Base-by-base conservation (phyloP, 345 rosid genomes). In the Gossypium raimondii region DNA sequence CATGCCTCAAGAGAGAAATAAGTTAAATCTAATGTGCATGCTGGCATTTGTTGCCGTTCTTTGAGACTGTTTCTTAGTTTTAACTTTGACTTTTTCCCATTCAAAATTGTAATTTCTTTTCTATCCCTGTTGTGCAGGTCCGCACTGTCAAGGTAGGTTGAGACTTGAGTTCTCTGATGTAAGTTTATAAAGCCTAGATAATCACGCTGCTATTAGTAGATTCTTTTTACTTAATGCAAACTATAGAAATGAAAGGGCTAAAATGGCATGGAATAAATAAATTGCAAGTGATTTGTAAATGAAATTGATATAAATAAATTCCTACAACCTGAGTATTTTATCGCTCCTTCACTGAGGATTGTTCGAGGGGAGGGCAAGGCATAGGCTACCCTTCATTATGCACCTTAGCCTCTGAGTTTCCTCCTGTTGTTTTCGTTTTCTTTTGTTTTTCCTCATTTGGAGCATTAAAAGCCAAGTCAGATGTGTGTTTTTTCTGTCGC, bases 71-170 rank as follows among this genome's bases (percentile, higher is more conserved):
- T 16, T 16, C 27, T n/a, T 9, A 18, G 20, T 20, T 53, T 53
- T 17, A 53, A 29, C 59, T 22, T 58, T 24, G 77, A 41, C 18
- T 24, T 34, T 48, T 43, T 45, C 18, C 27, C 3, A 5, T 22
- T 64, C 22, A 51, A 52, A 57, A 17, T 67, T 43, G 52, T 75
- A 67, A 20, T 18, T 3, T 53, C 38, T 44, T 2, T 47, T 75
- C 41, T 34, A 7, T 56, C 38, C 78, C 65, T 74, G 13, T 69
- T 82, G 12, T 83, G 94, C 89, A 93, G 99, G 98, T 93, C 79
- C 96, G 99, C 18, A 81, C 84, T 85, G 93, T 93, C 70, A 91
- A 95, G 97, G 98, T 94, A 87, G 74, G 88, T 80, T 76, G 71
- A 45, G 56, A 70, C 48, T 70, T 70, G 61, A 53, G 9, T 52